Percentiles rank a stretch among this genome's conserved stretches.
Conservation (phyloP, 1,139 yeast species). For the Lodderomyces beijingensis region DNA sequence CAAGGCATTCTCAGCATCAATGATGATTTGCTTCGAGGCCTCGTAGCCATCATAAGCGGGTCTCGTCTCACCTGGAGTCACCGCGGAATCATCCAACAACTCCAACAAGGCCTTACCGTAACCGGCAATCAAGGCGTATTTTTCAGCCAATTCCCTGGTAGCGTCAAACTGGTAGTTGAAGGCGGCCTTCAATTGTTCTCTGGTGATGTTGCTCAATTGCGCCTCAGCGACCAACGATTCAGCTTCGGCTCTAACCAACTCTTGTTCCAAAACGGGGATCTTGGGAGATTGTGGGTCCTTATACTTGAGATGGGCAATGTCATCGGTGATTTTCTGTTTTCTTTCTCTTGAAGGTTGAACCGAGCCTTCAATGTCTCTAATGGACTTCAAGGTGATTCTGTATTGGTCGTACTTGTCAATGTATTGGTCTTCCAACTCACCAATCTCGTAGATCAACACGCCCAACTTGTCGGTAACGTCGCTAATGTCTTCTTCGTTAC, state of each 20-base stretch:
- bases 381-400: constrained; percentile 90
- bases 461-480: constrained; percentile 98
- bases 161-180: constrained; percentile 97
- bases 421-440: constrained; percentile 96
- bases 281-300: constrained; percentile 98
- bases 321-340: constrained; percentile 95
- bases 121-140: constrained; percentile 94
- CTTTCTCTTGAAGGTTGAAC: constrained; percentile 98
- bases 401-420: constrained; percentile 97
- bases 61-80: constrained; percentile 98
- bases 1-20: constrained; percentile 94
- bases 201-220: constrained; percentile 94
- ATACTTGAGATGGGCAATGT: constrained; percentile 95
- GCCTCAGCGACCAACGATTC: constrained; percentile 99
- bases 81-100: constrained; percentile 92
- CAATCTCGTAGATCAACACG: constrained; percentile 90
- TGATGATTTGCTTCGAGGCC: constrained; percentile 94
- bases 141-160: constrained; percentile 93
- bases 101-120: constrained; percentile 97
- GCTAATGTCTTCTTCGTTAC: constrained; percentile 92
- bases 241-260: constrained; percentile 97
- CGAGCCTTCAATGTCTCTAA: constrained; percentile 94
- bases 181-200: constrained; percentile 96
- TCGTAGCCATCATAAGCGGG: constrained; percentile 98
- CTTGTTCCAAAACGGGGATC: constrained; percentile 93